phyloP scores from a whole-genome alignment of 2,329 filamentous ascomycete genomes.

The Pyrenochaeta sp. region DNA sequence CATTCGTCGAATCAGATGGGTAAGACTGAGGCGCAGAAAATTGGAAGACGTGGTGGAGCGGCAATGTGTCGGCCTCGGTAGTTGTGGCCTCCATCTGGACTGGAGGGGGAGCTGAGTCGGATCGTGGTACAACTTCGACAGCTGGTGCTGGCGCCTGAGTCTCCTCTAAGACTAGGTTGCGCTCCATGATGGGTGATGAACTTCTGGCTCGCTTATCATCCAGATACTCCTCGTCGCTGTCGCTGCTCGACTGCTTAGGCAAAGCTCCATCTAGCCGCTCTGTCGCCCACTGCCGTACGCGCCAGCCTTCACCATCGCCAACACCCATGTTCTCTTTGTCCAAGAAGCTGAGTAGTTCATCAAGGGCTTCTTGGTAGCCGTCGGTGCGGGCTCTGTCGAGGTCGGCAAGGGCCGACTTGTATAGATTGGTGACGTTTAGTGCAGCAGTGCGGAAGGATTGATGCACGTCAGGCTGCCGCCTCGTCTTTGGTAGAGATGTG shows the following conservation, averaged over 20 bases:
- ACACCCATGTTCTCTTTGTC: conserved; percentile 83
- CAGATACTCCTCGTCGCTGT: conserved; percentile 75
- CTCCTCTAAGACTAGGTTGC: conserved; percentile 57
- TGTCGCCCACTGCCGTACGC: conserved; percentile 71
- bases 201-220: conserved; percentile 66
- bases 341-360: conserved; percentile 85
- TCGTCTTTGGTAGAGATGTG: conserved; percentile 49
- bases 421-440: conserved; percentile 92
- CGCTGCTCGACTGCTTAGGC: conserved; percentile 61
- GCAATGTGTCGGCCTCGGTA: conserved; percentile 35
- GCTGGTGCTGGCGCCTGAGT: conserved; percentile 33
- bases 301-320: conserved; percentile 78
- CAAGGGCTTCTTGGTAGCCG: conserved; percentile 93
- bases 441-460: conserved; percentile 92
- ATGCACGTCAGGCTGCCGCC: conserved; percentile 66
- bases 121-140: conserved; percentile 27
- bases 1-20: conserved; percentile 56
- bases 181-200: conserved; percentile 67
- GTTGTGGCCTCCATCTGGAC: conserved; percentile 50
- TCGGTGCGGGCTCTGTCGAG: conserved; percentile 78
- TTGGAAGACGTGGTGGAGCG: conserved; percentile 63
- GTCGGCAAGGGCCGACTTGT: conserved; percentile 86
- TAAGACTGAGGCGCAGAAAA: conserved; percentile 73
- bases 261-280: conserved; percentile 74
- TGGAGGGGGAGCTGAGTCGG: conserved; percentile 48